Conservation (phyloP, 495 filamentous ascomycete species). For the Lasiosphaeris hirsuta region DNA sequence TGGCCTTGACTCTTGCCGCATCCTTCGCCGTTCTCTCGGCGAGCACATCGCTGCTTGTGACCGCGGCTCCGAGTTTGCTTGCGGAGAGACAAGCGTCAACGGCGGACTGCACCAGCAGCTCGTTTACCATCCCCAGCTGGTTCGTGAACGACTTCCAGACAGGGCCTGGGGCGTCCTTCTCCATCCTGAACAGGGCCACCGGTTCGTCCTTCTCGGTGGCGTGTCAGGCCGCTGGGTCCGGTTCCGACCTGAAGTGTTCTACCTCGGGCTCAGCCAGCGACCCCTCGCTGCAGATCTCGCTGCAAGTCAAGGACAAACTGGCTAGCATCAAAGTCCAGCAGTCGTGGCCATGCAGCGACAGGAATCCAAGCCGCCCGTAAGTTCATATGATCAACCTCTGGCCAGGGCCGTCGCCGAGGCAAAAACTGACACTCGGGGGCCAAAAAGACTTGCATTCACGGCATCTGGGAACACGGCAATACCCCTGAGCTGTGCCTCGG, state of each 20-base stretch:
- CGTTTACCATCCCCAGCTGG: constrained; percentile 25
- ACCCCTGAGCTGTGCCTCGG: constrained; percentile 4
- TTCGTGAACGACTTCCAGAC: constrained; percentile 13
- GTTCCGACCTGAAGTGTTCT: constrained; percentile 6
- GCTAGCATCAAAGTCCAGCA: constrained; percentile 12
- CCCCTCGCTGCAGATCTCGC: not conserved
- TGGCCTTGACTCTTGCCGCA: not conserved
- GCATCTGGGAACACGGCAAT: constrained; percentile 17
- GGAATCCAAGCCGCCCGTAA: constrained; percentile 8
- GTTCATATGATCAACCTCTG: not conserved
- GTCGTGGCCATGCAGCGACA: constrained; percentile 22
- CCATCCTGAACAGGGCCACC: constrained; percentile 29
- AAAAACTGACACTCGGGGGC: not conserved
- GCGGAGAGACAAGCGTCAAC: not conserved
- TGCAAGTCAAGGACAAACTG: not conserved
- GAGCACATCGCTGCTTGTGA: not conserved
- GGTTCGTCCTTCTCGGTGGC: constrained; percentile 16
- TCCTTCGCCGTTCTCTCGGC: not conserved
- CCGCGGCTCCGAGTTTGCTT: not conserved
- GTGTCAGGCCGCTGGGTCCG: constrained; percentile 6
- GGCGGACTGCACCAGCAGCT: constrained; percentile 19
- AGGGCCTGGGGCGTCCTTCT: constrained; percentile 13
- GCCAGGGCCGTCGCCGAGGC: too few relatives aligned
- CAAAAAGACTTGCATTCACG: constrained; percentile 9
- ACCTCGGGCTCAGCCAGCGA: not conserved